These are phyloP conservation scores for Cantharellus anzutake DNA, from an alignment of 768 basidiomycete species.

Conservation along the genomic window DNA sequence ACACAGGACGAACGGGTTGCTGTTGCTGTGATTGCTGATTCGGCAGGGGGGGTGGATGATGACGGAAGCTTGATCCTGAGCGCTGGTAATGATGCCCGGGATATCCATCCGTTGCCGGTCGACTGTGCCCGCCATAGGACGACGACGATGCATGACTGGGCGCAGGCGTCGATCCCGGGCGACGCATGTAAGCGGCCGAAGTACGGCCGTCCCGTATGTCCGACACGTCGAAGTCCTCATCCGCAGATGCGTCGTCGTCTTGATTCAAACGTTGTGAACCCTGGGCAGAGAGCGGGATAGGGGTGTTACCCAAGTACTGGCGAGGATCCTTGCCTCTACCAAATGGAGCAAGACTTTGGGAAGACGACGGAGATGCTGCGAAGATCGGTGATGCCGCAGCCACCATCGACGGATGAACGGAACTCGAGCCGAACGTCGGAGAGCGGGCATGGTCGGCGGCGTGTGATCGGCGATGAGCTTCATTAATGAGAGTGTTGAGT, in stretches of 20 bases:
- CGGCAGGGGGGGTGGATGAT: neutral
- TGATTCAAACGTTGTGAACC: neutral
- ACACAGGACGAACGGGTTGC: conserved; percentile 7
- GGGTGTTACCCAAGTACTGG: neutral
- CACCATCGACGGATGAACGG: neutral
- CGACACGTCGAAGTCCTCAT: neutral
- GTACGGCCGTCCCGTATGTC: neutral
- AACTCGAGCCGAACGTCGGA: neutral
- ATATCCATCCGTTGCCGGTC: neutral
- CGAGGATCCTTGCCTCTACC: neutral
- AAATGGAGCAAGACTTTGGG: neutral
- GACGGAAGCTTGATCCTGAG: neutral
- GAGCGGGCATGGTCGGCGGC: neutral
- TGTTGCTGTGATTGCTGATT: neutral
- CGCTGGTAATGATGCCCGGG: neutral
- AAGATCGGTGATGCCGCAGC: neutral
- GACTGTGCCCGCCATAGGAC: neutral
- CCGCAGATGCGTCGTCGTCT: neutral
- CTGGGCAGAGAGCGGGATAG: neutral
- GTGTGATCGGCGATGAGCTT: neutral
- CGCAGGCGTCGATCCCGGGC: neutral
- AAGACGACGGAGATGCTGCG: neutral
- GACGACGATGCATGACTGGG: neutral
- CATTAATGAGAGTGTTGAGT: conserved; percentile 46
- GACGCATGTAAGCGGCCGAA: neutral